These are phyloP conservation scores for Bacterosira constricta DNA, from an alignment of 108 stramenopile species.

Conservation along the genomic window DNA sequence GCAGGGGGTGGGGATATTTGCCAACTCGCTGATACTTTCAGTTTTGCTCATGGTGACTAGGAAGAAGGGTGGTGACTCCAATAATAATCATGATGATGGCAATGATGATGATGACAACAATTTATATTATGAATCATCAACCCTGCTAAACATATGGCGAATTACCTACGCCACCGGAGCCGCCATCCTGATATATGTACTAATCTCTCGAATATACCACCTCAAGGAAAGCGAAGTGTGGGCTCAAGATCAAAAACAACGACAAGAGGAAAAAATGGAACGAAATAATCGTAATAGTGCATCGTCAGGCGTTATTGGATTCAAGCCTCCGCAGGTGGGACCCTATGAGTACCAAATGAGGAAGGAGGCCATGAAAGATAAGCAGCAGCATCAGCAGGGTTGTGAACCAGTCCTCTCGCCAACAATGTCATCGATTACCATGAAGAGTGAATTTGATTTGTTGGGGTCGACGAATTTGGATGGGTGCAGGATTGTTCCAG, in stretches of 20 bases:
- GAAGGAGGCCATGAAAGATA: slow-evolving; percentile 5
- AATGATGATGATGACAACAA: slow-evolving; percentile 9
- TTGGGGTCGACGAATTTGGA: slow-evolving; percentile 35
- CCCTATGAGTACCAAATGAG: not conserved
- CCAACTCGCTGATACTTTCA: slow-evolving; percentile 56
- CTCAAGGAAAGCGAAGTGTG: slow-evolving; percentile 67
- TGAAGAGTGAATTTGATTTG: slow-evolving; percentile 25
- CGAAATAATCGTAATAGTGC: not conserved
- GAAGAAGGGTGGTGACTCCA: not conserved
- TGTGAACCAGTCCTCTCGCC: not conserved
- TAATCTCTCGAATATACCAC: slow-evolving; percentile 47
- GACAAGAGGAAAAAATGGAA: not conserved
- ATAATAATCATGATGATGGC: slow-evolving; percentile 11
- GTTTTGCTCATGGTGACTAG: slow-evolving; percentile 45
- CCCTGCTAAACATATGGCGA: slow-evolving; percentile 61
- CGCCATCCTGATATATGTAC: slow-evolving; percentile 52
- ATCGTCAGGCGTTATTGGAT: not conserved
- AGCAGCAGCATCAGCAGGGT: slow-evolving; percentile 9
- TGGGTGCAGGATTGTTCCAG: slow-evolving; percentile 26
- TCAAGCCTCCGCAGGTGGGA: not conserved
- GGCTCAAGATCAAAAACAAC: slow-evolving; percentile 23
- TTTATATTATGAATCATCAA: slow-evolving; percentile 10
- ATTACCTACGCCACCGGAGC: slow-evolving; percentile 60
- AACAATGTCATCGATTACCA: slow-evolving; percentile 17
- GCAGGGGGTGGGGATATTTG: slow-evolving; percentile 80